Base-by-base conservation (phyloP, 352 stramenopile species). In the Stramenopiles sp. region DNA sequence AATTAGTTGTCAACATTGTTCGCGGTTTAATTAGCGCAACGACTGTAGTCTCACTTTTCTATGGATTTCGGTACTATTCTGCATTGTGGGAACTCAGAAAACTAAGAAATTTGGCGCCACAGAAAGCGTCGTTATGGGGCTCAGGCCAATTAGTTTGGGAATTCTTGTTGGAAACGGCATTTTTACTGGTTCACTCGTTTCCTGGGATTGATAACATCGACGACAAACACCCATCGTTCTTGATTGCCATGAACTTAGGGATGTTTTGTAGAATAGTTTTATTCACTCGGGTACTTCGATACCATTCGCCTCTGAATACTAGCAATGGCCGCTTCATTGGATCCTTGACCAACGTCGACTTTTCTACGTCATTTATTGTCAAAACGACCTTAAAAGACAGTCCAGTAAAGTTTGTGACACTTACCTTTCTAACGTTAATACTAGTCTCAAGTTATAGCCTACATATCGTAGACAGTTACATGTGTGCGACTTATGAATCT, bases 261-360 rank as follows among this genome's bases (percentile, higher is more conserved):
- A 92, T 92, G 88, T 90, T 91, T 44, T 39, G 80, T 22, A 86
- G 89, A 32, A 82, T 92, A 25, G 85, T 80, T 67, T 85, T 92
- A 80, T 75, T 89, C 7, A 33, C 90, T 14, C 87, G 88, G 30
- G 86, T 91, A 30, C 84, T 90, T 67, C 84, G 90, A 78, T 89
- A 88, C 80, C 87, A 85, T 67, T 88, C 88, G 84, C 87, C 88
- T 82, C 91, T 93, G 84, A 93, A 92, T 80, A 88, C 88, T 80
- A 92, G 86, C 84, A 92, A 92, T 81, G 88, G 88, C 67, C 91
- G 88, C 88, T 93, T 93, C 83, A 92, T 93, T 81, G 84, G 87
- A 33, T 83, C 89, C 75, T 85, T 92, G 67, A 93, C 89, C 29
- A 92, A 92, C 76, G 87, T 93, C 31, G 88, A 93, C 82, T 93